Base-by-base conservation (phyloP, 2,329 filamentous ascomycete species). In the Periconia sp. region DNA sequence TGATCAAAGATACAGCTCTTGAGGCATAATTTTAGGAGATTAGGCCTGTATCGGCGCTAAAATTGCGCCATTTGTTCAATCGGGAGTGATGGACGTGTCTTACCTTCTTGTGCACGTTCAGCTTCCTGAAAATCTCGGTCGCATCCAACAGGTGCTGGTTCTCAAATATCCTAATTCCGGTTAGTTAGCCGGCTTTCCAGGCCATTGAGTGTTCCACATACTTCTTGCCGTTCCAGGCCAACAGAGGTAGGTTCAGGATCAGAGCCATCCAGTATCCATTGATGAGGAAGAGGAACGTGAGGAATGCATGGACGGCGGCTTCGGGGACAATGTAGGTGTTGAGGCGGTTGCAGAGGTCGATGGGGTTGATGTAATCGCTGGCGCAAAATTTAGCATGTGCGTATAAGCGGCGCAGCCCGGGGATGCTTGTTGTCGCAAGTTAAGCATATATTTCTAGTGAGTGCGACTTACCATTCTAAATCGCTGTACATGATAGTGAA, bases 401-500 rank as follows among this genome's bases (percentile, higher is more conserved):
- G 56, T 32, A 26, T 32, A 41, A 26, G 28, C 22, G 32, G 32
- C 25, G 32, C 32, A 22, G 18, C 9, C 4, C 26, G 17, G 11
- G 10, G 24, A 18, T n/a, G 23, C 11, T 10, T 6, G 12, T 15
- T 13, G n/a, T 7, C 12, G 16, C 28, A 19, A 15, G 24, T 23
- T 19, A n/a, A 24, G 80, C 89, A 67, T 79, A 95, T 92, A 95
- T 99, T 87, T 99, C 94, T 66, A 99, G n/a, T n/a, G n/a, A 15
- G 24, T 23, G 19, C n/a, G 24, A 80, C 89, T 68, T 79, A 95
- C 92, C 94, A 99, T 87, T 99, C 94, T 66, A 99, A 78, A 82
- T 99, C 94, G 75, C 90, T 96, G 79, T 97, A 99, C 95, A 99
- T 99, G 71, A 99, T 99, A 46, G 94, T 99, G 80, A 99, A 99